Evolutionary conservation across 306 rosid genomes (phyloP).

Genomic region (Quercus rubra): DNA sequence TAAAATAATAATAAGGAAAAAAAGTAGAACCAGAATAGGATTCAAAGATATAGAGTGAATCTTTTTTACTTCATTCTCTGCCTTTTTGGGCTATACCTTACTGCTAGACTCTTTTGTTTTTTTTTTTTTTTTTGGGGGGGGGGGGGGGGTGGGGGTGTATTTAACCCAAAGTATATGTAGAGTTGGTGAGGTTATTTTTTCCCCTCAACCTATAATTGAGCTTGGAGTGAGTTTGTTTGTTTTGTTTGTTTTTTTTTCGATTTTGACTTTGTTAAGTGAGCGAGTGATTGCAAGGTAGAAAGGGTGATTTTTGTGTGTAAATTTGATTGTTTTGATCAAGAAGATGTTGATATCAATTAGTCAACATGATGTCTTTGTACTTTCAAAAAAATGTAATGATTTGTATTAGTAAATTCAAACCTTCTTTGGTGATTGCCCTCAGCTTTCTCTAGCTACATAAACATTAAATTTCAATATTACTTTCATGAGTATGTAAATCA

Average conservation of each 20-base stretch:
- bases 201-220: background rate
- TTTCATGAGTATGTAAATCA: background rate
- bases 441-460: background rate
- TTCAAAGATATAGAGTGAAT: slow-evolving; percentile 16
- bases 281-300: slow-evolving; percentile 29
- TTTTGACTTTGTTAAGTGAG: slow-evolving; percentile 30
- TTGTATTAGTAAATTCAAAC: background rate
- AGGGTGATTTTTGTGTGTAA: slow-evolving; percentile 20
- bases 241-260: background rate
- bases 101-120: background rate
- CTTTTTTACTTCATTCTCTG: slow-evolving; percentile 13
- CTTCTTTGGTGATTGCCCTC: background rate
- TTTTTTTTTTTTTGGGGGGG: too few relatives aligned
- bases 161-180: background rate
- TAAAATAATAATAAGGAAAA: background rate
- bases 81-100: slow-evolving; percentile 30
- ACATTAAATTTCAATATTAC: background rate
- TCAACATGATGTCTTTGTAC: background rate
- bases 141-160: background rate
- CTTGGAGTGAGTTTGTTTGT: slow-evolving; percentile 12
- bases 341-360: background rate
- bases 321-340: slow-evolving; percentile 1
- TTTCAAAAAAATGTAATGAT: background rate
- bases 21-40: slow-evolving; percentile 10
- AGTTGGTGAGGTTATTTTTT: slow-evolving; percentile 20